Base-by-base conservation (phyloP, 495 filamentous ascomycete genomes). In the Penicillium alfredii region DNA sequence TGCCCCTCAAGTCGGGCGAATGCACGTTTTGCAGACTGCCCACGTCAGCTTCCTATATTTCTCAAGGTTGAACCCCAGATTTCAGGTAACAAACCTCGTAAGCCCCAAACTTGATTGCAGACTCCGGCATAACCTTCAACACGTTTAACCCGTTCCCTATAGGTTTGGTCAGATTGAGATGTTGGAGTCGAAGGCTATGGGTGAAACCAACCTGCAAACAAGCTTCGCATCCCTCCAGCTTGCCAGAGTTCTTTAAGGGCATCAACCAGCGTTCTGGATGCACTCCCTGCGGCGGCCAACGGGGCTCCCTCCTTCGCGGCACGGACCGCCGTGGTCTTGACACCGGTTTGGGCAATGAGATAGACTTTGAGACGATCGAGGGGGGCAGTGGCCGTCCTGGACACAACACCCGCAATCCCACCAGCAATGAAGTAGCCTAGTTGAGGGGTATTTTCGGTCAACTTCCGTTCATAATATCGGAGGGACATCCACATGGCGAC, bases 341-440 rank as follows among this genome's bases (percentile, higher is more conserved):
- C 63, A 23, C 76, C 77, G 24, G 85, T 89, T 63, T 94, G 88
- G 13, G 93, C 90, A 51, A 98, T 94, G 27, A 98, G 79, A 60
- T 93, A 97, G 38, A 98, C 90, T 60, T 96, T 96, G 33, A 98
- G 75, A 48, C 92, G 88, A 64, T 98, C 92, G 60, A 98, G 78
- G 32, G 92, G 92, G 12, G 92, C 92, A 26, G 92, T 98, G 38
- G 85, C 79, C 58, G 92, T 95, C 43, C 92, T 78, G 40, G 89
- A 96, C 36, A 94, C 80, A 51, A 82, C 88, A 40, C 92, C 92
- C 45, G 92, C 88, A 35, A 94, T 67, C 45, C 86, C 92, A 61
- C 92, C 92, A 46, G 93, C 93, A 69, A 90, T 60, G 62, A 98
- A 98, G 66, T 98, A 98, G 71, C 90, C 90, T 95, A 86, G 58